Base-by-base conservation (phyloP, 1,284 basidiomycete genomes). In the Ustilago xerochloae region DNA sequence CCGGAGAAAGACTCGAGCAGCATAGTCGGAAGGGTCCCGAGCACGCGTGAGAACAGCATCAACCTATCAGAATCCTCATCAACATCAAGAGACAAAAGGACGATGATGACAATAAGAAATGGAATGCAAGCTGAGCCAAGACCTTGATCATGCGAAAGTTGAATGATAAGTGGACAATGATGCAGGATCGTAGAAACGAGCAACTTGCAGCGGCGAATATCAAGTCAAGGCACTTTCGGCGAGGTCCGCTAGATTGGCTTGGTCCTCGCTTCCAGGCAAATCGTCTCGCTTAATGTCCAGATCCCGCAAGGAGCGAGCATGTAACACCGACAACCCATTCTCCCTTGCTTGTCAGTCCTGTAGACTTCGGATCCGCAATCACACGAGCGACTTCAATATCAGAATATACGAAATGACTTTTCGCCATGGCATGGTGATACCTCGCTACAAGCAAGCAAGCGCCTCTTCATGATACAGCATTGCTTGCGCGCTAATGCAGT, bases 251-350 rank as follows among this genome's bases (percentile, higher is more conserved):
- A 39, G 38, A 20, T 39, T 39, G 38, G 38, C 6, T 18, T 39
- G n/a, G 32, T 33, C 15, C 15, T 39, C 38, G 38, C 38, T 39
- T 39, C 12, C 38, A 39, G 8, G n/a, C 38, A 4, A 4, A 18
- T 20, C n/a, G 38, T 39, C 38, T 39, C 38, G 38, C n/a, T 39
- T 20, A 39, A 39, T 20, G n/a, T 10, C 38, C 38, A 39, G 38
- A 39, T 39, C 38, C 38, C 38, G 38, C n/a, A 39, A 39, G 38
- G 38, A 39, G 38, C 38, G 38, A 39, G 38, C 38, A 39, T 39
- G 38, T n/a, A n/a, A n/a, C 38, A 39, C 38, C n/a, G n/a, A 33
- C 12, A 20, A 18, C 38, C 38, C 9, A 3, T n/a, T n/a, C 35
- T 36, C 6, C 35, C n/a, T n/a, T n/a, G n/a, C n/a, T n/a, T 36